Evolutionary conservation across 2,329 filamentous ascomycete genomes (phyloP).

Genomic region (Apiospora pterosperma): DNA sequence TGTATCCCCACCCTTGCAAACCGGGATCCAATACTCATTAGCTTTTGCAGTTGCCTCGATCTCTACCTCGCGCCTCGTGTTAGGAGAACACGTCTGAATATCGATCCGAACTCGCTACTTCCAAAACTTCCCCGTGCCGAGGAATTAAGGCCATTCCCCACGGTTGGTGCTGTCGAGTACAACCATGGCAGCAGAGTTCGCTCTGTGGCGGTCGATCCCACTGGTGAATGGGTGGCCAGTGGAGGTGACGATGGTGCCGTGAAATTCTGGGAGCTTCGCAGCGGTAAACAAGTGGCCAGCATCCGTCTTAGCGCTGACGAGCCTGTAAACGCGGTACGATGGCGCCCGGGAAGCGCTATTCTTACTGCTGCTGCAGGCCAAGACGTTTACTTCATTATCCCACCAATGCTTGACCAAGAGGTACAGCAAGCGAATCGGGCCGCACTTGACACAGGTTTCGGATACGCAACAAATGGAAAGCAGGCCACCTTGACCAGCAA

Average conservation of each 20-base stretch:
- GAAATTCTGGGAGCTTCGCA: slow-evolving; percentile 83
- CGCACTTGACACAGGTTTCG: slow-evolving; percentile 84
- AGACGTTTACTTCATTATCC: slow-evolving; percentile 80
- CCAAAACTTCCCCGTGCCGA: slow-evolving; percentile 92
- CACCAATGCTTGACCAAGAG: slow-evolving; percentile 67
- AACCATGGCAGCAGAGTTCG: slow-evolving; percentile 89
- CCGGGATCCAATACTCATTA: not conserved
- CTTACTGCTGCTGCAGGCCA: slow-evolving; percentile 83
- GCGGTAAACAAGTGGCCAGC: slow-evolving; percentile 81
- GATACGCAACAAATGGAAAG: slow-evolving; percentile 72
- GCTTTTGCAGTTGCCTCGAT: slow-evolving; percentile 64
- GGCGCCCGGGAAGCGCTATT: slow-evolving; percentile 84
- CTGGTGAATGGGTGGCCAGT: slow-evolving; percentile 80
- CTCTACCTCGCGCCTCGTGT: slow-evolving; percentile 92
- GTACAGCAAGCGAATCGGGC: slow-evolving; percentile 72
- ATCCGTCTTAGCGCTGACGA: slow-evolving; percentile 72
- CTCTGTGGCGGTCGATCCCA: slow-evolving; percentile 79
- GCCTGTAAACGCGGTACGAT: slow-evolving; percentile 80
- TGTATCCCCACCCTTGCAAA: not conserved
- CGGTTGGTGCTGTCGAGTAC: slow-evolving; percentile 82
- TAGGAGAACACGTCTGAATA: slow-evolving; percentile 93
- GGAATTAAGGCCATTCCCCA: slow-evolving; percentile 93
- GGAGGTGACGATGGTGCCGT: slow-evolving; percentile 94
- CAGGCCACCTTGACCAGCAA: slow-evolving; percentile 50
- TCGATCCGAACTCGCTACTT: slow-evolving; percentile 87